phyloP scores from a whole-genome alignment of 2,329 filamentous ascomycete species.

The Thielaviopsis musarum region DNA sequence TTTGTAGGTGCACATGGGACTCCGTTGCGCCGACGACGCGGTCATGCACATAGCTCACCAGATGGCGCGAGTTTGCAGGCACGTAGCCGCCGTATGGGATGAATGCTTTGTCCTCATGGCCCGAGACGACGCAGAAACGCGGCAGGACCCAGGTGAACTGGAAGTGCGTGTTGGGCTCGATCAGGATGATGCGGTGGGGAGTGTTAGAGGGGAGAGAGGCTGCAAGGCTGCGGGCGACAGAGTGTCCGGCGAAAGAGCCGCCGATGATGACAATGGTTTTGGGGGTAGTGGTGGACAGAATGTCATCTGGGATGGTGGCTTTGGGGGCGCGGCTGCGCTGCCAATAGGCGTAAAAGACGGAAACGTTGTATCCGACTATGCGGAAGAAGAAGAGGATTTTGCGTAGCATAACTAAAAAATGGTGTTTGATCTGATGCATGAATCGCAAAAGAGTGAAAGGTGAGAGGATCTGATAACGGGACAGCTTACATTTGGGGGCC shows the following conservation, averaged over 20 bases:
- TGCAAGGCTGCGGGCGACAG: constrained; percentile 31
- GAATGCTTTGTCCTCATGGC: constrained; percentile 40
- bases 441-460: not conserved
- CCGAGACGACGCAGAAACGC: constrained; percentile 36
- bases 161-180: constrained; percentile 45
- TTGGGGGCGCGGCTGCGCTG: constrained; percentile 5
- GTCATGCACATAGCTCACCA: constrained; percentile 18
- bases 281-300: constrained; percentile 13
- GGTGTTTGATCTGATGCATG: constrained; percentile 7
- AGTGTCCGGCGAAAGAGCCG: constrained; percentile 39
- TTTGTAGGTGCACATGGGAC: constrained; percentile 21
- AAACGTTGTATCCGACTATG: constrained; percentile 17
- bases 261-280: constrained; percentile 39
- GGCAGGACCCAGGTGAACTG: constrained; percentile 45
- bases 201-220: constrained; percentile 28
- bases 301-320: constrained; percentile 8
- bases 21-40: constrained; percentile 21
- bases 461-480: not conserved
- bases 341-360: constrained; percentile 14
- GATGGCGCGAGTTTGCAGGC: constrained; percentile 15
- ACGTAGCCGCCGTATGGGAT: constrained; percentile 37
- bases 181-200: constrained; percentile 32
- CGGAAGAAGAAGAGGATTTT: constrained; percentile 19
- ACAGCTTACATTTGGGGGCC: not conserved
- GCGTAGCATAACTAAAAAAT: constrained; percentile 12